Evolutionary conservation across 345 rosid species (phyloP).

Genomic region (Populus nigra): DNA sequence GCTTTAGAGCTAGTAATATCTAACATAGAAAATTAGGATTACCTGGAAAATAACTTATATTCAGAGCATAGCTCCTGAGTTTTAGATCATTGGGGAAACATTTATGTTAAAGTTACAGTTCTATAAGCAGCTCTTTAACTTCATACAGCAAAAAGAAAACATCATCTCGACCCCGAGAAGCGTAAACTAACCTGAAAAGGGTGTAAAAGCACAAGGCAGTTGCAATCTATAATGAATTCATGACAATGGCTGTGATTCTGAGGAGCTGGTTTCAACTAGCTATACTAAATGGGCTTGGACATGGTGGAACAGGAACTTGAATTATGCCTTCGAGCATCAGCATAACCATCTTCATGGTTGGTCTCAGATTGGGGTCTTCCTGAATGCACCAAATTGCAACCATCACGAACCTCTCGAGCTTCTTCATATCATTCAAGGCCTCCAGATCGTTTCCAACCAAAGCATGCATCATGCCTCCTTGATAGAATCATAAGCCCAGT

Average conservation of each 20-base stretch:
- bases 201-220: too few relatives aligned
- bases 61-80: too few relatives aligned
- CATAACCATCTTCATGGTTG: constrained; percentile 6
- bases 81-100: too few relatives aligned
- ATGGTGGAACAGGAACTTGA: background rate
- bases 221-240: background rate
- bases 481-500: constrained; percentile 19
- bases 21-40: too few relatives aligned
- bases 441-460: background rate
- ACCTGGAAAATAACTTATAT: too few relatives aligned
- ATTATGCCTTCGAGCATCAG: constrained; percentile 13
- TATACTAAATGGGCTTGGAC: background rate
- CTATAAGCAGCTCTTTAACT: too few relatives aligned
- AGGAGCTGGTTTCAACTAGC: background rate
- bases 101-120: too few relatives aligned
- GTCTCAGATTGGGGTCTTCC: constrained; percentile 18
- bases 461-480: background rate
- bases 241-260: background rate
- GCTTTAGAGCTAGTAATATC: too few relatives aligned
- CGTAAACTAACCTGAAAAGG: too few relatives aligned
- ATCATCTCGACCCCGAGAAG: too few relatives aligned
- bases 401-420: background rate
- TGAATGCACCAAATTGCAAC: constrained; percentile 23
- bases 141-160: too few relatives aligned
- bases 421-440: background rate